Evolutionary conservation across 1,139 yeast species (phyloP), one percentile per base, ranked within the genome.

Genomic region (Scheffersomyces insectosa): DNA sequence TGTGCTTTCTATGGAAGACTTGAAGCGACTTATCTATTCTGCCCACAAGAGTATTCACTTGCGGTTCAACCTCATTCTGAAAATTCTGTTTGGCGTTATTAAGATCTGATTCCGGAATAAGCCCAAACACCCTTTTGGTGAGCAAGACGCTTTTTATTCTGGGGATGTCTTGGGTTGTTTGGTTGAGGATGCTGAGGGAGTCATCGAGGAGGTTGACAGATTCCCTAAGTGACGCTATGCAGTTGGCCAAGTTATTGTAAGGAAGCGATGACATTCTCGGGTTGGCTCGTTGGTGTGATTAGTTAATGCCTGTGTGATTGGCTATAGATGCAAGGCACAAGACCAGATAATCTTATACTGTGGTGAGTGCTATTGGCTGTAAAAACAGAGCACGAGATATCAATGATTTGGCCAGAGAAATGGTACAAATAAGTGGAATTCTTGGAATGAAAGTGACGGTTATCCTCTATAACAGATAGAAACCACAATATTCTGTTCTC

Each of bases 21-120:
- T 45, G 51, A 35, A 57, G 37, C 27, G 55, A 55, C 3, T 47
- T 42, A 12, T 52, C 59, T 5, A 54, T 45, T 20, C 42, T 43
- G 12, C 35, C 50, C 15, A 51, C 31, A 20, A 55, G 40, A 9
- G 44, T 44, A 9, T 50, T 35, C 25, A 60, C 44, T 43, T 70
- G 70, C 2, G 77, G 77, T 32, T 63, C 60, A 11, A 66, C 57
- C 28, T 65, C 68, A 25, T 54, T 52, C 39, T 60, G 58, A 42
- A 70, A 60, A 31, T 59, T 55, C 39, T 55, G 54, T 41, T 65
- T 67, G 28, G 77, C 76, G 48, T 68, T 63, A n/a, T 60, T 61
- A 31, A 72, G 48, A 48, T 74, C 79, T 46, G 58, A 55, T 44
- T 70, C 73, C 1, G 79, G 75, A 1, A 72, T 69, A 30, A 74